A percentile compares a stretch with the other conserved stretches of the same genome.
Evolutionary conservation across 2,329 filamentous ascomycete genomes (phyloP).

Genomic region (Neocucurbitaria cava): DNA sequence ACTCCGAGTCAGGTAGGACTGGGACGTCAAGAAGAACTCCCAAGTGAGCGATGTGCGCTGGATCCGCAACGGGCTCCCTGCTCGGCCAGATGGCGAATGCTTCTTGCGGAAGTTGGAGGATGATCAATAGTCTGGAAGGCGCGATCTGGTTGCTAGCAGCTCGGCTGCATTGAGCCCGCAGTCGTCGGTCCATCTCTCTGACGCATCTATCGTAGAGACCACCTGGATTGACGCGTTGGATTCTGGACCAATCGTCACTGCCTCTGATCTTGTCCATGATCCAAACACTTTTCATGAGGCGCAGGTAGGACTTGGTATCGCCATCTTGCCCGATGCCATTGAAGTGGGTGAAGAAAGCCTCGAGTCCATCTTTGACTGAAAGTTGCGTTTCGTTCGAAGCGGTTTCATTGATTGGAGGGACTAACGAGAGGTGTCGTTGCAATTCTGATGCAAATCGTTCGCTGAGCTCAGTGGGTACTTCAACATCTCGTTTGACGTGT

Average conservation of each 20-base stretch:
- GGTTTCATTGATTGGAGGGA: neutral
- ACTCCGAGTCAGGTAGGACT: constrained; percentile 8
- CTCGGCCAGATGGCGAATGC: constrained; percentile 13
- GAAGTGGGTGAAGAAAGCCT: constrained; percentile 15
- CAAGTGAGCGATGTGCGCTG: neutral
- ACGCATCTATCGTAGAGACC: constrained; percentile 13
- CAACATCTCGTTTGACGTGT: constrained; percentile 1
- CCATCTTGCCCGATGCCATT: neutral
- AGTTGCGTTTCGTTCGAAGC: neutral
- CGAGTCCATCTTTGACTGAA: constrained; percentile 6
- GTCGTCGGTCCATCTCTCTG: constrained; percentile 7
- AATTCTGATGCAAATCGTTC: neutral
- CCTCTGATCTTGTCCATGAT: constrained; percentile 14
- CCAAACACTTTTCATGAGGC: constrained; percentile 18
- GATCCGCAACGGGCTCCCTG: neutral
- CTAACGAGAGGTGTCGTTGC: neutral
- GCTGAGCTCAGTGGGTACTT: constrained; percentile 8
- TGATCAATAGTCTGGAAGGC: constrained; percentile 1
- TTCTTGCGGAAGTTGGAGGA: constrained; percentile 12
- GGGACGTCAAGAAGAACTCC: constrained; percentile 6
- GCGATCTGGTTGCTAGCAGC: neutral
- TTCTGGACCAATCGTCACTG: constrained; percentile 7
- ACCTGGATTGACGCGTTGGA: constrained; percentile 10
- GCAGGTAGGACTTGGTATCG: constrained; percentile 11
- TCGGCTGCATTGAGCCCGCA: constrained; percentile 12